Percentiles rank a stretch among this genome's conserved stretches.
Conservation (phyloP, 148 eudicot species). For the Rhododendron kiyosumense region DNA sequence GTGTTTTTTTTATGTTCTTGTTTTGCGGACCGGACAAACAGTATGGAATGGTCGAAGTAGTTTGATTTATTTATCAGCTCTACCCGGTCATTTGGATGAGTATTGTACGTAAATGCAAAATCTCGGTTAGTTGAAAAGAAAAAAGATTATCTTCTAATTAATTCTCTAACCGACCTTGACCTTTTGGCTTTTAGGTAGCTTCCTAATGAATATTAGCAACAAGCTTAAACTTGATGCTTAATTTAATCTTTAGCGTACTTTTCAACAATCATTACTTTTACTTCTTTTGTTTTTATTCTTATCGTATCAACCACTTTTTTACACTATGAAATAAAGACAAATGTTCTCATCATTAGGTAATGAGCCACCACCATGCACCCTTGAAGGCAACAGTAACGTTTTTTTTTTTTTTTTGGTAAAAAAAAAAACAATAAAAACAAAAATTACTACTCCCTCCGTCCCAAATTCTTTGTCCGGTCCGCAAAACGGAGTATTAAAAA, state of each 20-base stretch:
- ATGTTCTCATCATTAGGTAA: not conserved
- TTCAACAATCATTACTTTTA: not conserved
- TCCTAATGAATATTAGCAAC: conserved; percentile 4
- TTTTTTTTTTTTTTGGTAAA: too few relatives aligned
- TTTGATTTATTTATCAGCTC: too few relatives aligned
- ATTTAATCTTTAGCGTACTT: not conserved
- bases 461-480: too few relatives aligned
- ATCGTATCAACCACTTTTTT: not conserved
- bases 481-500: too few relatives aligned
- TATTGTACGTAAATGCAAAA: not conserved
- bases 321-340: not conserved
- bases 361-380: not conserved
- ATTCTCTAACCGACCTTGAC: not conserved
- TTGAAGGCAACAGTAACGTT: not conserved
- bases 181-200: not conserved
- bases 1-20: too few relatives aligned
- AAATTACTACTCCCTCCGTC: too few relatives aligned
- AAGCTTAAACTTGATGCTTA: conserved; percentile 11
- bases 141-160: not conserved
- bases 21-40: too few relatives aligned
- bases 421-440: too few relatives aligned
- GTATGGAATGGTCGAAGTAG: too few relatives aligned
- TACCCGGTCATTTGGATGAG: too few relatives aligned
- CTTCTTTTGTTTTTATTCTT: not conserved
- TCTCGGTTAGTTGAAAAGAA: not conserved